phyloP scores from a whole-genome alignment of 306 rosid species.

The Sechiopsis laciniata region DNA sequence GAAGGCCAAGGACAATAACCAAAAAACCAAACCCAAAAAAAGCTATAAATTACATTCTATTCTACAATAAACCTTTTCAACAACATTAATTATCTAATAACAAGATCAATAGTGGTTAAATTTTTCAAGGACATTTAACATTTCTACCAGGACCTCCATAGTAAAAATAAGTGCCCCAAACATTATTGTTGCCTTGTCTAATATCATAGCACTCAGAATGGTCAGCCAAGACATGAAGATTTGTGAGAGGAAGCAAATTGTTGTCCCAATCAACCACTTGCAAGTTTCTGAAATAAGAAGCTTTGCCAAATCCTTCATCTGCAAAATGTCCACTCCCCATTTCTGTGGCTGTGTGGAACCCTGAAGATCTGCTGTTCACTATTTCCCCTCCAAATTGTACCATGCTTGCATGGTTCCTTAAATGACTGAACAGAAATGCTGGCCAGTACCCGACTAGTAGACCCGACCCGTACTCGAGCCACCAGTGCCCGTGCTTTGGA shows the following conservation, averaged over 20 bases:
- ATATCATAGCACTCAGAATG: constrained; percentile 68
- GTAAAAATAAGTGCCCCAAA: constrained; percentile 69
- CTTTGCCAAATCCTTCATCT: constrained; percentile 60
- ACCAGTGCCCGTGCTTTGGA: constrained; percentile 76
- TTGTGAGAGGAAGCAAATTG: constrained; percentile 54
- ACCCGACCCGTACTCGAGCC: constrained; percentile 65
- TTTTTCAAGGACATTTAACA: constrained; percentile 46
- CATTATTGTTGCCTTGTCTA: constrained; percentile 43
- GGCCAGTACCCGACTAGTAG: constrained; percentile 69
- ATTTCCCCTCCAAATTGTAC: constrained; percentile 68
- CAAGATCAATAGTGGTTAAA: neutral
- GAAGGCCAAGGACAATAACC: too few relatives aligned
- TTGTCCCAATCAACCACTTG: constrained; percentile 73
- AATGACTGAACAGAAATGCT: constrained; percentile 54
- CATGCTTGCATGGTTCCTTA: constrained; percentile 63
- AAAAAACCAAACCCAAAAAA: neutral
- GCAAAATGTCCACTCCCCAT: constrained; percentile 78
- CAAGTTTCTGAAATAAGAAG: constrained; percentile 64
- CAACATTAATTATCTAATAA: neutral
- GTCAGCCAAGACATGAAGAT: constrained; percentile 54
- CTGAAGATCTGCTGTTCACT: constrained; percentile 53
- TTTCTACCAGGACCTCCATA: constrained; percentile 79
- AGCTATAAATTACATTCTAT: constrained; percentile 2
- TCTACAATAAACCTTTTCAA: neutral
- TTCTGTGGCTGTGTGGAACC: constrained; percentile 53